Conservation (phyloP, 495 filamentous ascomycete species). For the Halenospora varia region DNA sequence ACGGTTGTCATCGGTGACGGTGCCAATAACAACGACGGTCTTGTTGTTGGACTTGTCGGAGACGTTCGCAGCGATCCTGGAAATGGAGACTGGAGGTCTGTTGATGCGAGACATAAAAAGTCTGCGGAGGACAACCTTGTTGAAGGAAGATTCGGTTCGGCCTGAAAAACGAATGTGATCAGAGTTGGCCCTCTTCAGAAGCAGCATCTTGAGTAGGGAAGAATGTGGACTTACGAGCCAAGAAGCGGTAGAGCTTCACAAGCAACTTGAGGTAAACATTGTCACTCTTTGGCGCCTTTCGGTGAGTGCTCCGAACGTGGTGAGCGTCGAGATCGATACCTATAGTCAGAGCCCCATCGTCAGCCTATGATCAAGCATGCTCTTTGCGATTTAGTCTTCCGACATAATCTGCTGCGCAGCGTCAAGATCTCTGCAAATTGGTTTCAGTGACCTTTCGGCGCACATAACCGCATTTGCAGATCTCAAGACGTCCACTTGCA, state of each 20-base stretch:
- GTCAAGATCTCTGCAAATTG: slow-evolving; percentile 6
- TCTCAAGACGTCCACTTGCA: slow-evolving; percentile 24
- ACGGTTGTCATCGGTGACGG: slow-evolving; percentile 95
- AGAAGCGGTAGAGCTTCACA: slow-evolving; percentile 98
- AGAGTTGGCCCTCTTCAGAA: neutral
- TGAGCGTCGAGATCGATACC: slow-evolving; percentile 73
- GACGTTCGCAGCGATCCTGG: slow-evolving; percentile 73
- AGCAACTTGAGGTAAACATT: slow-evolving; percentile 97
- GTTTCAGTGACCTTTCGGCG: slow-evolving; percentile 6
- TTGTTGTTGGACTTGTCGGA: slow-evolving; percentile 70
- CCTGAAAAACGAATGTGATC: slow-evolving; percentile 43
- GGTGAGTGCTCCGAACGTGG: slow-evolving; percentile 82
- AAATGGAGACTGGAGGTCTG: slow-evolving; percentile 91
- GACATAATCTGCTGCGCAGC: slow-evolving; percentile 24
- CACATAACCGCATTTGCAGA: slow-evolving; percentile 6
- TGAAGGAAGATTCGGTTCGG: slow-evolving; percentile 94
- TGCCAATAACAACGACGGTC: slow-evolving; percentile 88
- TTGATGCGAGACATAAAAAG: slow-evolving; percentile 98
- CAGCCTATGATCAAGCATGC: slow-evolving; percentile 52
- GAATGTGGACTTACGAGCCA: slow-evolving; percentile 71
- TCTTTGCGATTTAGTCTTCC: slow-evolving; percentile 29
- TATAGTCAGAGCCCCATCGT: slow-evolving; percentile 40
- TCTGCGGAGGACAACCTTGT: slow-evolving; percentile 92
- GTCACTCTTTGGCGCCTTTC: slow-evolving; percentile 95
- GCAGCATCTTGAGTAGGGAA: neutral